phyloP scores from a whole-genome alignment of 768 basidiomycete species.

The Chalciporus piperatus region DNA sequence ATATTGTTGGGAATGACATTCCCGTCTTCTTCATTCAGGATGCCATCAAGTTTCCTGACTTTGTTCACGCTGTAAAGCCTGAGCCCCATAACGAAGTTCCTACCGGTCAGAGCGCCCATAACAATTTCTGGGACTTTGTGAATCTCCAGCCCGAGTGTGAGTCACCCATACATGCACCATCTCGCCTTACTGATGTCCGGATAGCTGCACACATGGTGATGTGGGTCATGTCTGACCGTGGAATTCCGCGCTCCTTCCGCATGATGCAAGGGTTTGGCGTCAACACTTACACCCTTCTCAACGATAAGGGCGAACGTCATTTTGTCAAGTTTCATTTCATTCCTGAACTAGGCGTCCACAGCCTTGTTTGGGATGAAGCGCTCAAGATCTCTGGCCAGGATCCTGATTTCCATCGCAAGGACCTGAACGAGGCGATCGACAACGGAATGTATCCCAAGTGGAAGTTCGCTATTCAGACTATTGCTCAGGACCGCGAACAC shows the following conservation, averaged over 20 bases:
- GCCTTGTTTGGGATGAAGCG: slow-evolving; percentile 86
- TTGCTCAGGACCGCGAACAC: slow-evolving; percentile 70
- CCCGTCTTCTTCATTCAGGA: slow-evolving; percentile 84
- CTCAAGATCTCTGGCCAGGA: slow-evolving; percentile 82
- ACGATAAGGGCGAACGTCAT: slow-evolving; percentile 58
- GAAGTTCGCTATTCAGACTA: slow-evolving; percentile 65
- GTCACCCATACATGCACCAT: slow-evolving; percentile 2
- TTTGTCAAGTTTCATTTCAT: slow-evolving; percentile 91
- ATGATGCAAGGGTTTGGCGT: slow-evolving; percentile 92
- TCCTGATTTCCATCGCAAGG: slow-evolving; percentile 89
- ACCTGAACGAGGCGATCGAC: slow-evolving; percentile 80
- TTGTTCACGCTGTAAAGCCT: slow-evolving; percentile 82
- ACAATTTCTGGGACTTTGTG: slow-evolving; percentile 88
- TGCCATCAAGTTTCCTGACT: slow-evolving; percentile 81
- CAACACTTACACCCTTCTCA: slow-evolving; percentile 79
- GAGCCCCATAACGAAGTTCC: slow-evolving; percentile 84
- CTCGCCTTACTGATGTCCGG: slow-evolving; percentile 15
- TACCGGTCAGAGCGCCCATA: slow-evolving; percentile 66
- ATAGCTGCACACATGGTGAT: slow-evolving; percentile 69
- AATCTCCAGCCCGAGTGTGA: slow-evolving; percentile 65
- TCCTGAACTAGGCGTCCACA: slow-evolving; percentile 80
- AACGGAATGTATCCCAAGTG: slow-evolving; percentile 70
- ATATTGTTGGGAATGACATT: slow-evolving; percentile 81
- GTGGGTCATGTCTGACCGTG: slow-evolving; percentile 86
- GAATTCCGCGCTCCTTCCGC: slow-evolving; percentile 78